Percentiles rank a stretch among this genome's conserved stretches.
Evolutionary conservation across 768 basidiomycete species (phyloP).

Genomic region (Holtermannia corniformis): DNA sequence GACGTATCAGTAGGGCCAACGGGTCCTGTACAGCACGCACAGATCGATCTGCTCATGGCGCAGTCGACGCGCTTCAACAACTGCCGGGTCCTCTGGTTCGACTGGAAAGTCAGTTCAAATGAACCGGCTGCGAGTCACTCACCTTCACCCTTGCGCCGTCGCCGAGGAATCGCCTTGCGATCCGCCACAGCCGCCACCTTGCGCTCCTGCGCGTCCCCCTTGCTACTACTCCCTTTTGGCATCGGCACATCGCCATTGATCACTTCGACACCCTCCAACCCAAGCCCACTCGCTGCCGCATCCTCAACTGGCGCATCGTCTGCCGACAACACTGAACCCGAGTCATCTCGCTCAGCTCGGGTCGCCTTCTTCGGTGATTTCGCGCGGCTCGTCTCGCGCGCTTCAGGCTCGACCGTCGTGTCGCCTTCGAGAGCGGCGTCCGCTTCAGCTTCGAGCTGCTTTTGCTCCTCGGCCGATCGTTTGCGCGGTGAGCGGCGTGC

Average conservation of each 20-base stretch:
- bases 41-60: constrained; percentile 28
- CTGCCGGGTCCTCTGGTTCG: constrained; percentile 29
- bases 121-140: background rate
- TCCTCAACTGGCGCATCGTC: too few species aligned
- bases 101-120: constrained; percentile 12
- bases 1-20: background rate
- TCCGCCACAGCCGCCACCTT: background rate
- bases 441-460: too few species aligned
- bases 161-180: background rate
- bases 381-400: too few species aligned
- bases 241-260: background rate
- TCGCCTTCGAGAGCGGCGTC: too few species aligned
- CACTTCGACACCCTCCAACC: background rate
- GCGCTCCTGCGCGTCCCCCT: background rate
- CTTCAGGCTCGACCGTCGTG: too few species aligned
- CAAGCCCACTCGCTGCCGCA: background rate
- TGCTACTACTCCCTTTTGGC: background rate
- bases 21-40: constrained; percentile 9
- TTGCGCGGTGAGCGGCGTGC: too few species aligned
- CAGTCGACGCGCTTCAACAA: constrained; percentile 22
- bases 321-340: too few species aligned
- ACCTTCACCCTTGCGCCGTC: background rate
- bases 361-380: too few species aligned
- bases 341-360: too few species aligned
- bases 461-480: too few species aligned